Conservation (phyloP, 306 rosid species). For the Datisca glomerata region DNA sequence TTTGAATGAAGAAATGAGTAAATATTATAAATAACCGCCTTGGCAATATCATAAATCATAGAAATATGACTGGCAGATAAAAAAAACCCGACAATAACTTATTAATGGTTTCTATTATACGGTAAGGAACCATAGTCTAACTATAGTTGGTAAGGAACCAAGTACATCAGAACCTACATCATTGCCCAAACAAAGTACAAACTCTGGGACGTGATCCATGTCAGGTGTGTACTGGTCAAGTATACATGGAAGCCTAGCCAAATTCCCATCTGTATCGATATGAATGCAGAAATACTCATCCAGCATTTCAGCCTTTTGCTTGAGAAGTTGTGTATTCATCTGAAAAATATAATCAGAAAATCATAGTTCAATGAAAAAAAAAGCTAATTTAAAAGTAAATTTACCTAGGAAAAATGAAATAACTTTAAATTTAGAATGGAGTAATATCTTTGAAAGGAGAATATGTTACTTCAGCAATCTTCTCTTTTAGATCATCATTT, state of each 20-base stretch:
- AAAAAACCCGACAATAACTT: no score
- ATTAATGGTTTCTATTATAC: no score
- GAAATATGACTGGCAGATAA: no score
- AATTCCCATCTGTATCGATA: slow-evolving; percentile 53
- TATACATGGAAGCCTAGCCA: slow-evolving; percentile 70
- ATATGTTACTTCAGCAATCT: slow-evolving; percentile 71
- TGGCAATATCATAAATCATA: no score
- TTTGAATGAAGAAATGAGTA: no score
- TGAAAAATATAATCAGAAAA: slow-evolving; percentile 11
- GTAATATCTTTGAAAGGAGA: slow-evolving; percentile 4
- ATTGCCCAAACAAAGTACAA: slow-evolving; percentile 65
- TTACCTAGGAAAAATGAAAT: slow-evolving; percentile 7
- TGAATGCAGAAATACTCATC: slow-evolving; percentile 64
- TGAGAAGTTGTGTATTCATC: slow-evolving; percentile 65
- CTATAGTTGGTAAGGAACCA: no score
- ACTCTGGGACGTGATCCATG: slow-evolving; percentile 86
- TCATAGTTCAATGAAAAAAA: not conserved
- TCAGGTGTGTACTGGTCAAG: slow-evolving; percentile 97
- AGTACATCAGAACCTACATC: slow-evolving; percentile 72
- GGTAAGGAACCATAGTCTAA: no score
- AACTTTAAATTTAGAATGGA: no score
- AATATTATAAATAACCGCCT: no score
- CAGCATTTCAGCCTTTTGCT: slow-evolving; percentile 54
- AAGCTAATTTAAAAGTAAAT: slow-evolving; percentile 1
- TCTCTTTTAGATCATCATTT: slow-evolving; percentile 44